Conservation (phyloP, 73 alveolate genomes). For the Paramecium bursaria region DNA sequence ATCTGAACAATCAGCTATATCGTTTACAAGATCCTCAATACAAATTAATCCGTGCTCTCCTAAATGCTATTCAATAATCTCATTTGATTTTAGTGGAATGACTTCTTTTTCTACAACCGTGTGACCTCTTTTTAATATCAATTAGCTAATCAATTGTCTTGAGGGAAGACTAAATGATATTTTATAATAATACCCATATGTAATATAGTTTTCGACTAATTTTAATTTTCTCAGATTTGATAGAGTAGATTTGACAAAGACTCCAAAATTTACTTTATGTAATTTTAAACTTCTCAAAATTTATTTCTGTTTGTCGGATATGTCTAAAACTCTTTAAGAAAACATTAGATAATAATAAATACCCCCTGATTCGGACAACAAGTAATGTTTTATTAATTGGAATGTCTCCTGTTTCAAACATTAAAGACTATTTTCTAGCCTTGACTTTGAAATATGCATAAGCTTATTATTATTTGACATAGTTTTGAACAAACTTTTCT, state of each 20-base stretch:
- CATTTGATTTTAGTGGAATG: conserved; percentile 58
- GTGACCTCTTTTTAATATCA: conserved; percentile 68
- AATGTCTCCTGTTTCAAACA: conserved; percentile 41
- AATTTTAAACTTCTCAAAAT: conserved; percentile 47
- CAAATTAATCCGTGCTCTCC: conserved; percentile 64
- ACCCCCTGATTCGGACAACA: conserved; percentile 73
- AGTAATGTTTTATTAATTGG: conserved; percentile 58
- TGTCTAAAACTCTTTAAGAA: conserved; percentile 61
- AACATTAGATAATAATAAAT: background rate
- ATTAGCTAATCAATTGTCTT: conserved; percentile 55
- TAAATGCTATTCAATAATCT: conserved; percentile 64
- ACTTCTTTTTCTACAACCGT: conserved; percentile 60
- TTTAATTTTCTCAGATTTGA: conserved; percentile 56
- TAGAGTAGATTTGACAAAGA: conserved; percentile 36
- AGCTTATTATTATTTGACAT: conserved; percentile 64
- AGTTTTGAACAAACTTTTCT: conserved; percentile 60
- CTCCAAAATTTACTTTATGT: conserved; percentile 58
- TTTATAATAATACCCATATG: conserved; percentile 54
- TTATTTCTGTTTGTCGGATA: conserved; percentile 49
- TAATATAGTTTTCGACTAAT: conserved; percentile 61
- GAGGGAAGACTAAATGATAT: conserved; percentile 47
- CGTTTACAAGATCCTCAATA: conserved; percentile 65
- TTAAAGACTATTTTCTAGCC: conserved; percentile 32
- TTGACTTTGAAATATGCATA: conserved; percentile 59
- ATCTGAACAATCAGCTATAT: conserved; percentile 45